Evolutionary conservation across 495 filamentous ascomycete species (phyloP).

Genomic region (Penicillium manginii): DNA sequence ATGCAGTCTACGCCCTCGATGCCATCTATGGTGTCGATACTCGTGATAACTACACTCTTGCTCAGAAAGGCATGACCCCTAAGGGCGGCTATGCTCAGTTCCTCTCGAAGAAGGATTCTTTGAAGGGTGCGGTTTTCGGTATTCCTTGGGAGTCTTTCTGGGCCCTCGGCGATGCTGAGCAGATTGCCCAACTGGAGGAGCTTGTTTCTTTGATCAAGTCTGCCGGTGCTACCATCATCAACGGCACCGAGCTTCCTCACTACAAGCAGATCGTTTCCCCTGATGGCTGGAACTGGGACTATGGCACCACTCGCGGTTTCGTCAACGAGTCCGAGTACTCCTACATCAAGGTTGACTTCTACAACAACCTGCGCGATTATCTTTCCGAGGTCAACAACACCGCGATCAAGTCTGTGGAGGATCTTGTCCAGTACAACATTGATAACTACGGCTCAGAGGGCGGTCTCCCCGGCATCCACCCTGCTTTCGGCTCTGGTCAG

Average conservation of each 20-base stretch:
- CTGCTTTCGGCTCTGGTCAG: constrained; percentile 72
- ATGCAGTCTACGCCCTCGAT: constrained; percentile 68
- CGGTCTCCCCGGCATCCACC: constrained; percentile 61
- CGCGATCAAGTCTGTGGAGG: constrained; percentile 63
- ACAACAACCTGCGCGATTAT: constrained; percentile 71
- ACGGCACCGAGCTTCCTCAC: constrained; percentile 68
- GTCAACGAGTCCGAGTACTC: constrained; percentile 74
- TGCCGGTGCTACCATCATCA: constrained; percentile 70
- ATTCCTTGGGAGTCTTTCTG: constrained; percentile 74
- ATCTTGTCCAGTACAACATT: constrained; percentile 70
- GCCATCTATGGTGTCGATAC: constrained; percentile 65
- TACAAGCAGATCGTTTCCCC: constrained; percentile 63
- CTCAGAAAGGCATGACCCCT: constrained; percentile 58
- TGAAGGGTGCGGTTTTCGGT: constrained; percentile 67
- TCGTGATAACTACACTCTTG: constrained; percentile 62
- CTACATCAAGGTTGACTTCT: constrained; percentile 75
- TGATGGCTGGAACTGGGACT: constrained; percentile 74
- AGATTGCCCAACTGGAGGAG: constrained; percentile 54
- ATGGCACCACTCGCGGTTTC: constrained; percentile 62
- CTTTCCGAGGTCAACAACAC: constrained; percentile 68
- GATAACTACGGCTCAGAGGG: constrained; percentile 71
- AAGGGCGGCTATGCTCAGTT: constrained; percentile 57
- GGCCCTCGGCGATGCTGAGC: constrained; percentile 56
- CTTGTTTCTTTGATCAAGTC: constrained; percentile 57
- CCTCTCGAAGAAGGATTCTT: constrained; percentile 52